Evolutionary conservation across 2,329 filamentous ascomycete species (phyloP).

Genomic region (Monosporascus sp.): DNA sequence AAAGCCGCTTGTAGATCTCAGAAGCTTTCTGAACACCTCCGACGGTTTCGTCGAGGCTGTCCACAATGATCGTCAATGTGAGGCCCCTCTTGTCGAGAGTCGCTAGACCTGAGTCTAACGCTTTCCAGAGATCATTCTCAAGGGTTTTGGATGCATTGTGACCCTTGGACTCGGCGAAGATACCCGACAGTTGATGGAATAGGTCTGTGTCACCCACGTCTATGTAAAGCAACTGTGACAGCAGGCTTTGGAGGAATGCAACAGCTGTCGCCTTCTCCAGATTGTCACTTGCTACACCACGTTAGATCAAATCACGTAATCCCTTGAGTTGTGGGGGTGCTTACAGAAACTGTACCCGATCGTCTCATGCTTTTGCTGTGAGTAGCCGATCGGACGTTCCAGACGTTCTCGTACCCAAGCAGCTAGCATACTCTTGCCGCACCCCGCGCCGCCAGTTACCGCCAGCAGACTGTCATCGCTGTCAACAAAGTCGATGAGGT

Average conservation of each 20-base stretch:
- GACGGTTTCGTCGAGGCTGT: slow-evolving; percentile 32
- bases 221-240: slow-evolving; percentile 33
- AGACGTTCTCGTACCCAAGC: slow-evolving; percentile 36
- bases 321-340: slow-evolving; percentile 5
- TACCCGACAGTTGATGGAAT: slow-evolving; percentile 25
- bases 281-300: slow-evolving; percentile 23
- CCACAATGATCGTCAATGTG: slow-evolving; percentile 30
- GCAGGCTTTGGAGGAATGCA: slow-evolving; percentile 31
- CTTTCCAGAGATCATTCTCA: slow-evolving; percentile 28
- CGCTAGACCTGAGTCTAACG: slow-evolving; percentile 28
- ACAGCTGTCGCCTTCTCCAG: slow-evolving; percentile 25
- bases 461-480: slow-evolving; percentile 29
- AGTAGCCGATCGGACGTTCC: slow-evolving; percentile 30
- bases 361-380: slow-evolving; percentile 25
- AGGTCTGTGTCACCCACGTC: slow-evolving; percentile 33
- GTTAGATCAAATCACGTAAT: not conserved
- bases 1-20: slow-evolving; percentile 28
- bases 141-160: slow-evolving; percentile 20
- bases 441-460: slow-evolving; percentile 29
- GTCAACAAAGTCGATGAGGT: slow-evolving; percentile 30
- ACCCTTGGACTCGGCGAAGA: slow-evolving; percentile 21
- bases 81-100: slow-evolving; percentile 22
- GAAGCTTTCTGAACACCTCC: slow-evolving; percentile 16
- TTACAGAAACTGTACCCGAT: slow-evolving; percentile 33
- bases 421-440: slow-evolving; percentile 34